Base-by-base conservation (phyloP, 495 filamentous ascomycete genomes). In the Neurospora sp. region DNA sequence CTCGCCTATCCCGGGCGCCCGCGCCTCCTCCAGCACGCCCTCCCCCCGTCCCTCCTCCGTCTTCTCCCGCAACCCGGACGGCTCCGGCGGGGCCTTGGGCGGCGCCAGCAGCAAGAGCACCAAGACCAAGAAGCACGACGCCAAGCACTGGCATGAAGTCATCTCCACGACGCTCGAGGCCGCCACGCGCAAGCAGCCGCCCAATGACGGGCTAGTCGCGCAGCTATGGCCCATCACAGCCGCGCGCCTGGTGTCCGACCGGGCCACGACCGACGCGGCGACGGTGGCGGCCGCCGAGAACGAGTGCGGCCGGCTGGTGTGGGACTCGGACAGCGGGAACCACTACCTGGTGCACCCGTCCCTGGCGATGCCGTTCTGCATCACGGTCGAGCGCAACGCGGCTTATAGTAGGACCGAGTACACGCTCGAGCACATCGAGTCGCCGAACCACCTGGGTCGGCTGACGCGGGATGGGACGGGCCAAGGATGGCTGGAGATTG, bases 321-420 rank as follows among this genome's bases (percentile, higher is more conserved):
- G 91, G 90, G 89, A 93, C 78, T 82, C 85, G 18, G 86, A 89
- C 71, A 35, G 84, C 84, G 70, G 78, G 84, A 86, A 86, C 49
- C 93, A 94, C 80, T 91, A 91, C 77, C 84, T 95, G 12, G 89
- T 89, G 39, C 92, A 94, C 78, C 92, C 92, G 20, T 87, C 88
- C 0, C 82, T 93, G 23, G 87, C 84, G 31, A 88, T 87, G 41
- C 87, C 87, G 5, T 89, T 89, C 76, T 83, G 85, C 74, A 81
- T 88, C 38, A 86, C 87, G 75, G 81, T 86, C 76, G 83, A 82
- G 81, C 82, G 79, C 75, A 84, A 77, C 78, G 85, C 81, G 70
- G 89, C 78, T 70, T 91, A 78, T 85, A 87, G 79, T 80, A 86
- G 80, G 75, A 87, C 77, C 76, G 91, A 83, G 85, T 91, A 84